phyloP scores from a whole-genome alignment of 495 filamentous ascomycete species.

The Sabuloglossum arenarium region DNA sequence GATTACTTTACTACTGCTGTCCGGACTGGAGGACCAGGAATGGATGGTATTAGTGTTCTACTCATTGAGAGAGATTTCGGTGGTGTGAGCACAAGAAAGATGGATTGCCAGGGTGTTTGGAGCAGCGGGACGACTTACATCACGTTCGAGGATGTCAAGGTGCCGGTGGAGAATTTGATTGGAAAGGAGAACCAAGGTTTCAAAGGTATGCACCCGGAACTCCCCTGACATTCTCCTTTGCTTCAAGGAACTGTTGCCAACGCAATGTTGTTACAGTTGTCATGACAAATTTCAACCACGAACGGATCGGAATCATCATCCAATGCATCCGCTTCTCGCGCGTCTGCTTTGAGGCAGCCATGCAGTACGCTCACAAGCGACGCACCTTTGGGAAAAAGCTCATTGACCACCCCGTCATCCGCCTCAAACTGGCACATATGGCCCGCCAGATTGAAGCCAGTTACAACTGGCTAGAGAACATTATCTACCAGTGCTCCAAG shows the following conservation, averaged over 20 bases:
- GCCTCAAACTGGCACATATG: conserved; percentile 95
- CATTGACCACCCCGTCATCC: conserved; percentile 92
- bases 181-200: conserved; percentile 99
- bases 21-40: conserved; percentile 64
- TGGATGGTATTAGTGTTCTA: conserved; percentile 78
- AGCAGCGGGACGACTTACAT: conserved; percentile 88
- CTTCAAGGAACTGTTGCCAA: conserved; percentile 5
- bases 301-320: conserved; percentile 95
- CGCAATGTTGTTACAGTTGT: conserved; percentile 30
- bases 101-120: conserved; percentile 98
- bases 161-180: conserved; percentile 91
- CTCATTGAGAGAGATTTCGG: conserved; percentile 64
- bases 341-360: conserved; percentile 88
- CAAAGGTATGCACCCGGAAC: conserved; percentile 32
- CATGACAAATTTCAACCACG: conserved; percentile 99
- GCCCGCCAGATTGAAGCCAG: conserved; percentile 90
- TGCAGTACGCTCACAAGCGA: conserved; percentile 95
- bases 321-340: conserved; percentile 88
- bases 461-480: conserved; percentile 93
- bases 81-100: conserved; percentile 77
- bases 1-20: conserved; percentile 98
- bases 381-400: conserved; percentile 88
- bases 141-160: conserved; percentile 96
- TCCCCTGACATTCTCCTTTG: neutral
- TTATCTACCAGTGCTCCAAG: conserved; percentile 76